Evolutionary conservation across 768 basidiomycete species (phyloP).

Genomic region (Xerocomus spinulosus): DNA sequence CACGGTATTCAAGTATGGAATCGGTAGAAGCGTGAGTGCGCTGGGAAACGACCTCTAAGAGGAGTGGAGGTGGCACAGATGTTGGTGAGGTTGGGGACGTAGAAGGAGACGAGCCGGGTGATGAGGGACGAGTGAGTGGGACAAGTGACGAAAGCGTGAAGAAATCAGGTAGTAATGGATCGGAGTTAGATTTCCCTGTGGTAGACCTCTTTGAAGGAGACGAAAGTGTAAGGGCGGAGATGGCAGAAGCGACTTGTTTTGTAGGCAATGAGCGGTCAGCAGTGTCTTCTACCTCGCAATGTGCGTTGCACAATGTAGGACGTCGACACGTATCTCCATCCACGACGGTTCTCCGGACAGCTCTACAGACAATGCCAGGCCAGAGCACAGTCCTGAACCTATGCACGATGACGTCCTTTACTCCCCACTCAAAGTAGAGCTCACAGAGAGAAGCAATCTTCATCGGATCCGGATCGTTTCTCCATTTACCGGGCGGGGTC

Average conservation of each 20-base stretch:
- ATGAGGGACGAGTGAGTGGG: conserved; percentile 4
- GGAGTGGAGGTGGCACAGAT: conserved; percentile 37
- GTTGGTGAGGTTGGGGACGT: conserved; percentile 8
- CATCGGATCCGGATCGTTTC: conserved; percentile 59
- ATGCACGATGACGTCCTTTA: conserved; percentile 74
- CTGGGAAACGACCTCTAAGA: conserved; percentile 61
- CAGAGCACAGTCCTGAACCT: conserved; percentile 82
- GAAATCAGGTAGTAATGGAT: neutral
- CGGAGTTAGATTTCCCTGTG: neutral
- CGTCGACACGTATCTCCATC: conserved; percentile 37
- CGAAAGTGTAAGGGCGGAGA: conserved; percentile 15
- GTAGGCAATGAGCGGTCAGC: conserved; percentile 12
- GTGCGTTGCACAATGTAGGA: neutral
- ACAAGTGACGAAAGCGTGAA: conserved; percentile 17
- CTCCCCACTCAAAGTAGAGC: conserved; percentile 89
- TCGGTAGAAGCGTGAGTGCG: conserved; percentile 72
- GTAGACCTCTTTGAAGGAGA: conserved; percentile 15
- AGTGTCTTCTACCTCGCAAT: neutral
- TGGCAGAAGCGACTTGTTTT: conserved; percentile 8
- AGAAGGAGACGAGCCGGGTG: conserved; percentile 3
- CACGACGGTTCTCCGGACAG: conserved; percentile 61
- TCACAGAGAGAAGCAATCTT: conserved; percentile 79
- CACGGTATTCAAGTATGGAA: conserved; percentile 67
- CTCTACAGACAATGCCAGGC: conserved; percentile 66
- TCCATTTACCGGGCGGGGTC: conserved; percentile 42